Percentiles rank a stretch among this genome's conserved stretches.
Evolutionary conservation across 2,329 filamentous ascomycete species (phyloP).

Genomic region (Fusarium paranaense): DNA sequence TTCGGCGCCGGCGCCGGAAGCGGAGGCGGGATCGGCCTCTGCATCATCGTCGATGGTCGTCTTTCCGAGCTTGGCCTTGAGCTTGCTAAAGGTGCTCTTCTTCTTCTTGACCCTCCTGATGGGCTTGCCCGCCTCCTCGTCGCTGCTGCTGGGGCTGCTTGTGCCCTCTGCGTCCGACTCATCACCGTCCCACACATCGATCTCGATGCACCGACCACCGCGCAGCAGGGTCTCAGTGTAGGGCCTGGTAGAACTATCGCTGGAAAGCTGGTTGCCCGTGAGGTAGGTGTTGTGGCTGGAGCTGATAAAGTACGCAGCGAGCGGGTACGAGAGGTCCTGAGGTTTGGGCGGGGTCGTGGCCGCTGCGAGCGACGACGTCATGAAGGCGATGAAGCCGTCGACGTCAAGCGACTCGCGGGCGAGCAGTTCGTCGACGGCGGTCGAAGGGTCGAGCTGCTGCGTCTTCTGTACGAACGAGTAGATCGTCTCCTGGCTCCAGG

Average conservation of each 20-base stretch:
- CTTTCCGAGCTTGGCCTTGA: constrained; percentile 69
- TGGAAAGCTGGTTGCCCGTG: constrained; percentile 87
- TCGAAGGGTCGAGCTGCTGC: constrained; percentile 56
- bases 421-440: constrained; percentile 43
- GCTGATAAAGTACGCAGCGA: constrained; percentile 93
- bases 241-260: constrained; percentile 86
- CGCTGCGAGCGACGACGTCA: constrained; percentile 62
- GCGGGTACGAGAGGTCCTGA: constrained; percentile 75
- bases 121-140: constrained; percentile 60
- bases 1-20: constrained; percentile 13
- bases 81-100: constrained; percentile 68
- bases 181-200: constrained; percentile 94
- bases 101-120: constrained; percentile 66
- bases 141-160: constrained; percentile 60
- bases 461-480: constrained; percentile 59
- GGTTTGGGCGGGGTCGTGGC: constrained; percentile 54
- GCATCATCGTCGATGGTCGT: constrained; percentile 53
- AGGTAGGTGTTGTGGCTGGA: constrained; percentile 97
- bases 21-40: constrained; percentile 1
- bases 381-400: constrained; percentile 64
- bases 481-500: constrained; percentile 61
- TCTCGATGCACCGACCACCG: constrained; percentile 91
- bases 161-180: constrained; percentile 71
- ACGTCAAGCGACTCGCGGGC: constrained; percentile 56
- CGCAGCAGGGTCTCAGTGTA: constrained; percentile 87